Evolutionary conservation across 345 rosid genomes (phyloP), one percentile per base, ranked within the genome.

Genomic region (Turritis glabra): DNA sequence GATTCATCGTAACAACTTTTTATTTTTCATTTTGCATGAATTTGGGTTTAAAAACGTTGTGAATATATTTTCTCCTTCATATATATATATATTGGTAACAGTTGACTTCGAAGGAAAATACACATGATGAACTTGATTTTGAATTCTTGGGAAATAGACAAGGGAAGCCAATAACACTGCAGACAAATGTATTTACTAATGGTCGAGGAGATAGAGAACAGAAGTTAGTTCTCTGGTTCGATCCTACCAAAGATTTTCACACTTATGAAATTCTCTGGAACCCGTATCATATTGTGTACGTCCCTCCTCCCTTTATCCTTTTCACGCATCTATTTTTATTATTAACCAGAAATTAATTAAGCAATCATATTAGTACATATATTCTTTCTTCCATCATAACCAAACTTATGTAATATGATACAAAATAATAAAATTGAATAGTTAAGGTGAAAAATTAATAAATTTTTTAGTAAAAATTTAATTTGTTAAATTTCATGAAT

Each of bases 81-180:
- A 15, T 25, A n/a, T 8, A 23, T 4, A 17, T 18, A 59, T 32
- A 7, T 30, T 51, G 22, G 26, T 50, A 23, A 51, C 3, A 73
- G 64, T 54, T 73, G 35, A 82, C 69, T 44, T 89, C 97, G 0
- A 53, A 73, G 2, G 81, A 73, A 3, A 38, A 74, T 3, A 46
- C 17, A 29, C 92, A 79, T 3, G 90, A 87, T 40, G 95, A 91
- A 75, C 33, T 87, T 17, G 97, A 89, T 67, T 83, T 89, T 22
- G 92, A 91, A 73, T 91, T 91, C 69, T 64, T 86, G 27, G 97
- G 97, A 1, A 86, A 85, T n/a, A 76, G 54, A 58, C 84, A 83
- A 85, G 89, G 86, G 18, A 79, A 81, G 51, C 87, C 92, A 21
- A 62, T 78, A 40, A 46, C 62, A 11, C 17, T 89, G 25, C 87